Percentiles rank a stretch among this genome's conserved stretches.
Conservation (phyloP, 768 basidiomycete genomes). For the Tylopilus sp. region DNA sequence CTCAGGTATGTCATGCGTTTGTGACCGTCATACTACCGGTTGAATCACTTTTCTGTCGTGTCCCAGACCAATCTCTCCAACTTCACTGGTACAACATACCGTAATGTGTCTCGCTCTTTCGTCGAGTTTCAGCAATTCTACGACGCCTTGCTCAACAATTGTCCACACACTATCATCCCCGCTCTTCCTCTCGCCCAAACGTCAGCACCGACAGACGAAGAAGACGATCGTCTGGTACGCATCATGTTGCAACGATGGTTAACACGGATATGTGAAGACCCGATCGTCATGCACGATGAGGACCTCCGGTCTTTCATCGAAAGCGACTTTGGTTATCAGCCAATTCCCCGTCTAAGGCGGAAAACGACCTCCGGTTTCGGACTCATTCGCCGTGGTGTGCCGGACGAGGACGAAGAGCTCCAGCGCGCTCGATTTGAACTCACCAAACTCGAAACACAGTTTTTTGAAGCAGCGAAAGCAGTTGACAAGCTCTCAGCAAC, state of each 20-base stretch:
- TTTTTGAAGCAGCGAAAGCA: conserved; percentile 89
- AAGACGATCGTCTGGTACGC: conserved; percentile 93
- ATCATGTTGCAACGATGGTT: conserved; percentile 96
- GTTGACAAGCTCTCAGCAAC: conserved; percentile 81
- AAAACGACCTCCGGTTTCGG: conserved; percentile 74
- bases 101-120: conserved; percentile 94
- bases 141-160: conserved; percentile 82
- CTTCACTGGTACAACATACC: conserved; percentile 84
- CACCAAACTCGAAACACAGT: conserved; percentile 87
- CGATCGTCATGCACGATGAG: conserved; percentile 83
- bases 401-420: conserved; percentile 93
- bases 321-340: conserved; percentile 95
- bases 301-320: conserved; percentile 94
- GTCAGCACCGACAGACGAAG: conserved; percentile 95
- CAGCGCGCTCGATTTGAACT: conserved; percentile 87
- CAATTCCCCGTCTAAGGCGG: conserved; percentile 69
- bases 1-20: conserved; percentile 57
- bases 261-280: conserved; percentile 88
- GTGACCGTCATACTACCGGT: not conserved
- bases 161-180: conserved; percentile 95
- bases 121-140: conserved; percentile 93
- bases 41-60: not conserved
- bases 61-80: conserved; percentile 88
- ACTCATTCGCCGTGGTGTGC: conserved; percentile 73
- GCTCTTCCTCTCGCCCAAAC: conserved; percentile 96